Evolutionary conservation across 2,329 filamentous ascomycete species (phyloP).

Genomic region (Proliferodiscus dingleyae): DNA sequence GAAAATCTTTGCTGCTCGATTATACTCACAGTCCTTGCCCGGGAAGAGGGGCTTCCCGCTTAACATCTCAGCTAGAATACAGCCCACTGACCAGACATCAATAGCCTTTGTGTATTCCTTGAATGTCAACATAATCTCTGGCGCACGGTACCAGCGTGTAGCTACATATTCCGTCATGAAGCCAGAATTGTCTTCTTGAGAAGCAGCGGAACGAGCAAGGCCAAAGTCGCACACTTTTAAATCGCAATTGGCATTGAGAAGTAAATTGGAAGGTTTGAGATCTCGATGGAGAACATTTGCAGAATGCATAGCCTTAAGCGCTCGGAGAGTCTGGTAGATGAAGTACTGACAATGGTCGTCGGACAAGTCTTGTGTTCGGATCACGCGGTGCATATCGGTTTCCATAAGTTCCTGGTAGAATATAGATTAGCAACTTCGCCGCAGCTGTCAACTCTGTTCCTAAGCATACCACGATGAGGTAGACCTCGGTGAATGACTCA

Average conservation of each 20-base stretch:
- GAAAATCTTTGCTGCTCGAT: background rate
- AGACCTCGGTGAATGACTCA: constrained; percentile 94
- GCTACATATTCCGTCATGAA: constrained; percentile 99
- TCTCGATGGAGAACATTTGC: constrained; percentile 97
- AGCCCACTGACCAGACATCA: constrained; percentile 98
- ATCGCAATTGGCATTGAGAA: constrained; percentile 98
- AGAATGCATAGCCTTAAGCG: constrained; percentile 98
- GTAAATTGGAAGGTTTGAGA: constrained; percentile 92
- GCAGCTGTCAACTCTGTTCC: constrained; percentile 6
- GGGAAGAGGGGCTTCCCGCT: constrained; percentile 98
- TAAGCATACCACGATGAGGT: constrained; percentile 80
- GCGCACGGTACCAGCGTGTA: constrained; percentile 97
- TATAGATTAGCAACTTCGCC: constrained; percentile 12
- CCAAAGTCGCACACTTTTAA: constrained; percentile 99
- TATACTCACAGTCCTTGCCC: constrained; percentile 85
- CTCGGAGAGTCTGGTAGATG: constrained; percentile 97
- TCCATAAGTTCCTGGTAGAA: constrained; percentile 84
- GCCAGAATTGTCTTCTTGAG: constrained; percentile 98
- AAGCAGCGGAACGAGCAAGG: constrained; percentile 89
- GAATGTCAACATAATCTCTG: constrained; percentile 99
- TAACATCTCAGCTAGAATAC: constrained; percentile 97
- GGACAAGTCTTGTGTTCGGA: constrained; percentile 95
- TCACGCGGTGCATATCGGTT: constrained; percentile 98
- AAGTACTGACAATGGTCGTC: constrained; percentile 99
- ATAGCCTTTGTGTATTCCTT: constrained; percentile 99